phyloP scores from a whole-genome alignment of 257 asterid species.

The Avicennia marina region DNA sequence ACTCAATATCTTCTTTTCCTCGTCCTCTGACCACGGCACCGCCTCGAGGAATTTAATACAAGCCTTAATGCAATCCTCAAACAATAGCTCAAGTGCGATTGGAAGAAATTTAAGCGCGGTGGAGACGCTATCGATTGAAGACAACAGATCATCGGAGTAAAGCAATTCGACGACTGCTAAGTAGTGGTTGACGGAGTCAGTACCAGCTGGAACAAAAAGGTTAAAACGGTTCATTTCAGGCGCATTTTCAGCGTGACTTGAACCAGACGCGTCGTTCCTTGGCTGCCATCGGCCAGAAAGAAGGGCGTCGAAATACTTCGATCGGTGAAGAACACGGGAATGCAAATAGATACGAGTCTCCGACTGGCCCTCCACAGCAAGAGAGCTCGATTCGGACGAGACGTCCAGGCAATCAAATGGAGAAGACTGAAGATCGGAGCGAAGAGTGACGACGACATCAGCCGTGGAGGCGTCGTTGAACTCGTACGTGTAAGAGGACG shows the following conservation, averaged over 20 bases:
- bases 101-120: conserved; percentile 63
- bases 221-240: conserved; percentile 27
- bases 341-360: conserved; percentile 60
- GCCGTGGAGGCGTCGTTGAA: conserved; percentile 61
- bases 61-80: conserved; percentile 83
- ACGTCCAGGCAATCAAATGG: conserved; percentile 21
- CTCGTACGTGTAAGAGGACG: conserved; percentile 23
- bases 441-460: conserved; percentile 60
- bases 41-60: conserved; percentile 80
- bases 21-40: conserved; percentile 96
- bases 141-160: conserved; percentile 47
- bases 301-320: conserved; percentile 59
- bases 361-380: conserved; percentile 28
- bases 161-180: conserved; percentile 51
- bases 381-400: conserved; percentile 36
- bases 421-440: conserved; percentile 26
- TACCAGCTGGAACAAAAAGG: conserved; percentile 34
- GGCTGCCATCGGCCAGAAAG: conserved; percentile 74
- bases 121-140: conserved; percentile 34
- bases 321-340: conserved; percentile 48
- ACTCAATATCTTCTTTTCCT: conserved; percentile 52
- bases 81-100: conserved; percentile 68
- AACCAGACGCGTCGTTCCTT: conserved; percentile 24
- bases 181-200: conserved; percentile 42
- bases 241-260: conserved; percentile 29